Conservation (phyloP, 2,329 filamentous ascomycete species). For the Diaporthe citrichinensis region DNA sequence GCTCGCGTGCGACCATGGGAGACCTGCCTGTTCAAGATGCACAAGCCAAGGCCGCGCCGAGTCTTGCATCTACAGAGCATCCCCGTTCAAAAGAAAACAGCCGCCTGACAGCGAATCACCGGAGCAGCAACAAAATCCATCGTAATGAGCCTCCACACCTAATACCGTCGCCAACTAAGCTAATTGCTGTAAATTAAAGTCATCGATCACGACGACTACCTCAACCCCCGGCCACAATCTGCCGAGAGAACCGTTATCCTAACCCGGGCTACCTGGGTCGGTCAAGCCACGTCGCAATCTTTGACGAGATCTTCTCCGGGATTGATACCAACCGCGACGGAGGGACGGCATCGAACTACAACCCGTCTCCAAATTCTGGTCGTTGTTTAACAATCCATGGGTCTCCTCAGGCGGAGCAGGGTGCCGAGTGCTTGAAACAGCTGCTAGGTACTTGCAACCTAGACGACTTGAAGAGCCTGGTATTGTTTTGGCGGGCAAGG, state of each 20-base stretch:
- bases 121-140: neutral
- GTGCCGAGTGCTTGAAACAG: neutral
- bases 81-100: constrained; percentile 8
- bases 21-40: constrained; percentile 1
- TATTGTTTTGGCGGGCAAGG: neutral
- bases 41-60: neutral
- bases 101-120: neutral
- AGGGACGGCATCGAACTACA: neutral
- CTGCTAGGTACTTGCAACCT: neutral
- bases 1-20: neutral
- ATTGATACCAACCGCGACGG: neutral
- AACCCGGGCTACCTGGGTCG: constrained; percentile 52
- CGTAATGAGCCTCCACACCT: neutral
- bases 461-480: neutral
- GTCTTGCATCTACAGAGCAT: neutral
- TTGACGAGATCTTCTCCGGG: constrained; percentile 47
- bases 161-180: neutral
- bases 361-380: neutral
- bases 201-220: neutral
- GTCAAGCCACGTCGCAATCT: constrained; percentile 50
- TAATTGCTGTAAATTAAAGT: neutral
- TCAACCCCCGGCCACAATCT: neutral
- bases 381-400: neutral
- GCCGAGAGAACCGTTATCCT: constrained; percentile 45
- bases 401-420: neutral